Percentiles rank a stretch among this genome's conserved stretches.
Conservation (phyloP, 129 eudicot species). For the Scalesia atractyloides region DNA sequence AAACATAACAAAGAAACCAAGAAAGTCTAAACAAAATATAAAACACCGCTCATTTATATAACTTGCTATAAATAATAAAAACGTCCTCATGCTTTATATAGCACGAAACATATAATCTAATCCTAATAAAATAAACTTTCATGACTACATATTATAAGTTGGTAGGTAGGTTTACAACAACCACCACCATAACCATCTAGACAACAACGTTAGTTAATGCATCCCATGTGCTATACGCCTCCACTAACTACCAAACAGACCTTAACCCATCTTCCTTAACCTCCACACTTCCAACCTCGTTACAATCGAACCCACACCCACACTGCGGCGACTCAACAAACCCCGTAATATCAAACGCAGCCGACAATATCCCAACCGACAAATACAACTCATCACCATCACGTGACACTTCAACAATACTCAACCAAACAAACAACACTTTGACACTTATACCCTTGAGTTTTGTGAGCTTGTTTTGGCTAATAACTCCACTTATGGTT, state of each 20-base stretch:
- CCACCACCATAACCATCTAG: background rate
- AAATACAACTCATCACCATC: slow-evolving; percentile 54
- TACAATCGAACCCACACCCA: slow-evolving; percentile 90
- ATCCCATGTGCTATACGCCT: background rate
- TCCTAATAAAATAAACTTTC: too few species aligned
- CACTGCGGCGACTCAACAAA: slow-evolving; percentile 75
- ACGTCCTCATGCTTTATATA: too few species aligned
- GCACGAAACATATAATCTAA: too few species aligned
- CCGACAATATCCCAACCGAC: slow-evolving; percentile 69
- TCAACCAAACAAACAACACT: slow-evolving; percentile 62
- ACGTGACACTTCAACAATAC: slow-evolving; percentile 50
- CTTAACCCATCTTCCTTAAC: background rate
- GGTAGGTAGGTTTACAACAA: background rate
- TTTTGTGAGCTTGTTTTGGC: slow-evolving; percentile 35
- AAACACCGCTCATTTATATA: too few species aligned
- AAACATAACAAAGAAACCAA: too few species aligned
- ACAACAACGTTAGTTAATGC: background rate
- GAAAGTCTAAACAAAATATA: too few species aligned
- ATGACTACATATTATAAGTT: too few species aligned
- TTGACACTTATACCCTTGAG: slow-evolving; percentile 64
- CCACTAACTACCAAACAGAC: background rate
- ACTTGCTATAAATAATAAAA: too few species aligned
- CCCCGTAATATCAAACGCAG: slow-evolving; percentile 47
- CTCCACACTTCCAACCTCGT: slow-evolving; percentile 18
- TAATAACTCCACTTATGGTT: slow-evolving; percentile 52